Evolutionary conservation across 2,329 filamentous ascomycete species (phyloP).

Genomic region (Fusarium humuli): DNA sequence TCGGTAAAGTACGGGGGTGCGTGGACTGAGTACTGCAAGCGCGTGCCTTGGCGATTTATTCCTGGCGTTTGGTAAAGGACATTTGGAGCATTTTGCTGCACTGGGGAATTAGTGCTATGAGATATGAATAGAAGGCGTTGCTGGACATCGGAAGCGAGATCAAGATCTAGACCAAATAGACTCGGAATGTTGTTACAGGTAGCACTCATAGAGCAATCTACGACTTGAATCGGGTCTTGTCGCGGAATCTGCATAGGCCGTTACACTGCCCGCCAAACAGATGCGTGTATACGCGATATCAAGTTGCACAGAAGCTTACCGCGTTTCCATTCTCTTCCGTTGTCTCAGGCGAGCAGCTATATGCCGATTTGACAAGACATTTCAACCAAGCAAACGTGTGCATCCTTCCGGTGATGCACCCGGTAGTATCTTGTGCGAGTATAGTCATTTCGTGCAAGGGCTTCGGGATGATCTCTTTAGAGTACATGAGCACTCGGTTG

Average conservation of each 20-base stretch:
- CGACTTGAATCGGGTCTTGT: not conserved
- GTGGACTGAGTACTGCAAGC: constrained; percentile 58
- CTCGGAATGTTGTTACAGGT: not conserved
- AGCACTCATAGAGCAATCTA: not conserved
- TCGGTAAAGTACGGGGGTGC: constrained; percentile 57
- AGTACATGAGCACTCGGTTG: not conserved
- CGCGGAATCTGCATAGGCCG: not conserved
- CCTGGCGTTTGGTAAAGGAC: constrained; percentile 47
- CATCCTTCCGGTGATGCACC: not conserved
- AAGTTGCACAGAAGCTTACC: not conserved
- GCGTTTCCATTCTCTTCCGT: not conserved
- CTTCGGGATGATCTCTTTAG: accelerated
- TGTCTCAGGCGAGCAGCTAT: not conserved
- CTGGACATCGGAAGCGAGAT: not conserved
- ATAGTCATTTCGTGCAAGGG: not conserved
- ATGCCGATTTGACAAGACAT: not conserved
- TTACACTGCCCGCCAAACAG: not conserved
- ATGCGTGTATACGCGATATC: not conserved
- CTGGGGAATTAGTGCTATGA: not conserved
- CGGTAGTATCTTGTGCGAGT: not conserved
- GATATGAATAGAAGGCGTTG: not conserved
- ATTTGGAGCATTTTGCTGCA: not conserved
- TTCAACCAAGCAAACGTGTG: too few relatives aligned
- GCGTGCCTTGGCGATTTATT: constrained; percentile 56
- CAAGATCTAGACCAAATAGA: not conserved